A percentile compares a stretch with the other conserved stretches of the same genome.
Conservation (phyloP, 306 rosid genomes). For the Ormosia emarginata region DNA sequence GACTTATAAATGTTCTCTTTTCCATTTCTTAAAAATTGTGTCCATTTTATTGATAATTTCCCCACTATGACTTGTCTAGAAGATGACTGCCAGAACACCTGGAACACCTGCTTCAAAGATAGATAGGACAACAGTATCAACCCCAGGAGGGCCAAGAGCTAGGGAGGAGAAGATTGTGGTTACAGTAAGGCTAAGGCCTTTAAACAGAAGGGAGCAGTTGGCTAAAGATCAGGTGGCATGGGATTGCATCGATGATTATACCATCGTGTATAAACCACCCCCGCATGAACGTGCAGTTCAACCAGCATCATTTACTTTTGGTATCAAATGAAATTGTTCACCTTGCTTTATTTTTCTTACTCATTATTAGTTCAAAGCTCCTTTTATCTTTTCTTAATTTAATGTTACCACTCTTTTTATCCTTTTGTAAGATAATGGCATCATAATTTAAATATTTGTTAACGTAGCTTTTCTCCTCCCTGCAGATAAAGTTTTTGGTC, state of each 20-base stretch:
- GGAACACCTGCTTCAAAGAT: constrained; percentile 91
- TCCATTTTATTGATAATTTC: neutral
- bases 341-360: neutral
- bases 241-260: constrained; percentile 80
- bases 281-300: constrained; percentile 67
- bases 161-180: constrained; percentile 97
- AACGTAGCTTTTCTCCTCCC: neutral
- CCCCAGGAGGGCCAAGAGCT: constrained; percentile 75
- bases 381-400: neutral
- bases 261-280: constrained; percentile 67
- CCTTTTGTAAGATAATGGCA: neutral
- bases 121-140: constrained; percentile 79
- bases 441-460: constrained; percentile 3
- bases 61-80: constrained; percentile 18
- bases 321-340: constrained; percentile 37
- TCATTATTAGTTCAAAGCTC: neutral
- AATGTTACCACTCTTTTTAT: neutral
- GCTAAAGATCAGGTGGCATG: constrained; percentile 95
- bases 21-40: neutral
- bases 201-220: constrained; percentile 80
- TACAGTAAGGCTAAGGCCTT: constrained; percentile 87
- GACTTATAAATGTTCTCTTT: neutral
- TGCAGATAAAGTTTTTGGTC: constrained; percentile 92
- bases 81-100: constrained; percentile 82
- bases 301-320: constrained; percentile 74